Evolutionary conservation across 306 rosid genomes (phyloP).

Genomic region (Rosa lucieae): DNA sequence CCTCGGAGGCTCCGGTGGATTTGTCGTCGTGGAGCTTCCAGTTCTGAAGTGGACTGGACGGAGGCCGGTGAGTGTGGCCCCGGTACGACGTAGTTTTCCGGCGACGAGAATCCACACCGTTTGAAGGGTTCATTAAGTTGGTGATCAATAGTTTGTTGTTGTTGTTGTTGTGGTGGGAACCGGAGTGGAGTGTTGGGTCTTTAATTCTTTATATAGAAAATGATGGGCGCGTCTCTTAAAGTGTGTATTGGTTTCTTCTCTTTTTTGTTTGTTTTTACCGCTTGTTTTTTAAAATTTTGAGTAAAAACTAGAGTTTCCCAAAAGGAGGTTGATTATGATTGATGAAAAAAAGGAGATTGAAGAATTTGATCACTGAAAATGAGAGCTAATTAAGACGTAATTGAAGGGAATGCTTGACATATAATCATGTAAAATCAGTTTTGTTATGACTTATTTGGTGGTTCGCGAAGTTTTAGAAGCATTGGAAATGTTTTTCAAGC

Average conservation of each 20-base stretch:
- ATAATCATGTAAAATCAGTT: no score
- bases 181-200: neutral
- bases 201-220: no score
- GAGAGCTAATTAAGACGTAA: neutral
- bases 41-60: slow-evolving; percentile 21
- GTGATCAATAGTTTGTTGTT: neutral
- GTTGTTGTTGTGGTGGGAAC: no score
- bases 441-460: no score
- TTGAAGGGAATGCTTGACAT: no score
- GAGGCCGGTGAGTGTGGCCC: slow-evolving; percentile 4
- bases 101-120: slow-evolving; percentile 22
- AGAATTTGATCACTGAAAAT: neutral
- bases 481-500: no score
- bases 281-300: neutral
- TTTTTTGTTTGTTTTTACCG: neutral
- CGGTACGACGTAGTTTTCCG: slow-evolving; percentile 16
- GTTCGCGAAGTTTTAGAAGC: no score
- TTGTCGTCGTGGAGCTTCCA: slow-evolving; percentile 19
- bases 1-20: slow-evolving; percentile 4
- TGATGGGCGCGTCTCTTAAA: neutral
- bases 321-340: neutral
- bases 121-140: slow-evolving; percentile 21
- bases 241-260: neutral
- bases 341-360: neutral
- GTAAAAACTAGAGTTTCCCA: neutral